Evolutionary conservation across 2,329 filamentous ascomycete species (phyloP).

Genomic region (Exophiala aquamarina): DNA sequence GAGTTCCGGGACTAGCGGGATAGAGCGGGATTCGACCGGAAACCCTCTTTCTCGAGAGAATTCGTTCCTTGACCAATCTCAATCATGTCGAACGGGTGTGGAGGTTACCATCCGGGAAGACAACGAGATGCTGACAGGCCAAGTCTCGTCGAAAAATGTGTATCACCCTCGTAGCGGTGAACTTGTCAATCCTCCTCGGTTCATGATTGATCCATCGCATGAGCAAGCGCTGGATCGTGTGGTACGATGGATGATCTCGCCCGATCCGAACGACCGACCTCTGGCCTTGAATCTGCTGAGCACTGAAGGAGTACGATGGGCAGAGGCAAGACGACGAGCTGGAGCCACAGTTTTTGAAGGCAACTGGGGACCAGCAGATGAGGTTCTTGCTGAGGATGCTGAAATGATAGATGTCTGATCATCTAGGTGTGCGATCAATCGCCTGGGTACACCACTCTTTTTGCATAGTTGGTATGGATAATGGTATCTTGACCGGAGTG

Average conservation of each 20-base stretch:
- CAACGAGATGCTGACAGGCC: constrained; percentile 17
- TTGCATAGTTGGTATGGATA: too few relatives aligned
- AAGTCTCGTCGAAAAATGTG: constrained; percentile 32
- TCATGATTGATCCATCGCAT: constrained; percentile 80
- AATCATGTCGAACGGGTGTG: constrained; percentile 22
- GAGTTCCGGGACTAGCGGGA: constrained; percentile 66
- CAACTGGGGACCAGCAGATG: constrained; percentile 81
- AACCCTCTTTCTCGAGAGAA: constrained; percentile 55
- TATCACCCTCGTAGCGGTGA: constrained; percentile 51
- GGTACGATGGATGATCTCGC: constrained; percentile 83
- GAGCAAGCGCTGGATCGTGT: constrained; percentile 77
- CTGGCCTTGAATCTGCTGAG: constrained; percentile 71
- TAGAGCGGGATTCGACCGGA: constrained; percentile 73
- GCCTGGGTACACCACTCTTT: constrained; percentile 13
- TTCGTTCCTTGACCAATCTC: constrained; percentile 44
- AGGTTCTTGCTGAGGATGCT: constrained; percentile 57
- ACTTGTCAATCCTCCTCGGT: constrained; percentile 70
- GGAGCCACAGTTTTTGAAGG: constrained; percentile 96
- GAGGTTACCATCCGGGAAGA: constrained; percentile 31
- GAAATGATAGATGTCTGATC: constrained; percentile 64
- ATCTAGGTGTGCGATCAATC: constrained; percentile 14
- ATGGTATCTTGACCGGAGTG: too few relatives aligned
- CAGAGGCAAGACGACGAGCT: constrained; percentile 71
- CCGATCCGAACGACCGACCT: constrained; percentile 71
- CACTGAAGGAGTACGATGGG: constrained; percentile 76